These are phyloP conservation scores for Takakia lepidozioides DNA, from an alignment of 225 moss, liverwort and hornwort genomes.

Conservation along the genomic window DNA sequence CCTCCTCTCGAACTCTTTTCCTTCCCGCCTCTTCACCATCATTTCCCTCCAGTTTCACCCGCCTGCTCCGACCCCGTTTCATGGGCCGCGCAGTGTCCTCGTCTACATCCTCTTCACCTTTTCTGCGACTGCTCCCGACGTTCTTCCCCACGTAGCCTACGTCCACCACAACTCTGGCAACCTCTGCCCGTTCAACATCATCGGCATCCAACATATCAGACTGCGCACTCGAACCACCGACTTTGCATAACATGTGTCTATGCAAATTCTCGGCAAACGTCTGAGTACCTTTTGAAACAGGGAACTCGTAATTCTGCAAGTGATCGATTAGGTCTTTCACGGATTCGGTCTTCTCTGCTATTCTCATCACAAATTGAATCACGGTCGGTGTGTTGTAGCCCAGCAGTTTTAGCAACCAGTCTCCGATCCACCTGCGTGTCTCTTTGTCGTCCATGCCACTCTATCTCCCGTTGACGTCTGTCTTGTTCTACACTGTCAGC, in stretches of 20 bases:
- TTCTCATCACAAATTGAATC: conserved; percentile 58
- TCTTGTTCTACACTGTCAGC: too few species aligned
- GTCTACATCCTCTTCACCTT: conserved; percentile 14
- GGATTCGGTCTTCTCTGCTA: conserved; percentile 53
- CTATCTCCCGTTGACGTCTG: too few species aligned
- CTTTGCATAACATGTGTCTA: conserved; percentile 47
- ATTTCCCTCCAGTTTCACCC: neutral
- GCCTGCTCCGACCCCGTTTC: neutral
- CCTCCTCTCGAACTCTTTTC: neutral
- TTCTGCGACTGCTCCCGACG: conserved; percentile 60
- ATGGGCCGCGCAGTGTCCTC: neutral
- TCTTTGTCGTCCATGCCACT: conserved; percentile 54
- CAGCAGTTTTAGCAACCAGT: conserved; percentile 54
- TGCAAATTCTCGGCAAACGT: conserved; percentile 63
- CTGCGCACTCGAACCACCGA: conserved; percentile 40
- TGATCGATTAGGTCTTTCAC: conserved; percentile 33
- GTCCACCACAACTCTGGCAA: conserved; percentile 16
- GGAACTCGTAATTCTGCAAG: conserved; percentile 34
- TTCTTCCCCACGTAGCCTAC: conserved; percentile 43
- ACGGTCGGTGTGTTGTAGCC: conserved; percentile 55
- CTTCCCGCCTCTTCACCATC: neutral
- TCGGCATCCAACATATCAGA: conserved; percentile 66
- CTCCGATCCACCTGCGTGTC: conserved; percentile 63
- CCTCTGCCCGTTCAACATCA: conserved; percentile 72
- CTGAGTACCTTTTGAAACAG: conserved; percentile 40